phyloP scores from a whole-genome alignment of 148 eudicot species.

The Dysphania ambrosioides region DNA sequence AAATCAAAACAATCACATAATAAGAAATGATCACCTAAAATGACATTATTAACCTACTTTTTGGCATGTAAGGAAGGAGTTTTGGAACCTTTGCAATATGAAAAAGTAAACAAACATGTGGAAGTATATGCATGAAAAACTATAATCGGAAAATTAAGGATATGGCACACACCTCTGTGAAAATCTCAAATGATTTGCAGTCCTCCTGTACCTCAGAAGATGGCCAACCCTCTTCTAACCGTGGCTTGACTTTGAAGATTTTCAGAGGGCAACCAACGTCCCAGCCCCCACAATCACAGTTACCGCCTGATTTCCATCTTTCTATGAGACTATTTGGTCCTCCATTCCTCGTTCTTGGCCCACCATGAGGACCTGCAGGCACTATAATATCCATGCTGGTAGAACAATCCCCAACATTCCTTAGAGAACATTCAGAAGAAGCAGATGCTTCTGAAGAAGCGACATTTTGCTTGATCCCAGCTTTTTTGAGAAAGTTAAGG shows the following conservation, averaged over 20 bases:
- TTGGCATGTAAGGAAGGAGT: no score
- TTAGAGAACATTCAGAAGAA: constrained; percentile 27
- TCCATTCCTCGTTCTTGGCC: constrained; percentile 50
- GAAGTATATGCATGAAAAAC: background rate
- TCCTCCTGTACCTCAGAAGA: constrained; percentile 31
- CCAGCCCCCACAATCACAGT: constrained; percentile 97
- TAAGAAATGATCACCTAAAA: background rate
- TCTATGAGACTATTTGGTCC: constrained; percentile 70
- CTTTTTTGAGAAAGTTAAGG: constrained; percentile 69
- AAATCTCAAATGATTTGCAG: constrained; percentile 52
- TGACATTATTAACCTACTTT: no score
- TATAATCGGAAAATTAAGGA: no score
- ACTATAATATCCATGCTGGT: constrained; percentile 52
- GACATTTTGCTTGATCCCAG: constrained; percentile 16
- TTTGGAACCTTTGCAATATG: no score
- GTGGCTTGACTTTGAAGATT: constrained; percentile 38
- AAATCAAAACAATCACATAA: no score
- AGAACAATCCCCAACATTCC: constrained; percentile 39
- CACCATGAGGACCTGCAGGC: constrained; percentile 76
- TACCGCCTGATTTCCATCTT: constrained; percentile 71
- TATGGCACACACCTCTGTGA: constrained; percentile 40
- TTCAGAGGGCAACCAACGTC: constrained; percentile 85
- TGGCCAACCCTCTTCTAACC: constrained; percentile 27
- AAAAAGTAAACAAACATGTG: no score
- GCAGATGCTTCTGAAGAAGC: no score